Base-by-base conservation (phyloP, 495 filamentous ascomycete species). In the Ramalina intermedia region DNA sequence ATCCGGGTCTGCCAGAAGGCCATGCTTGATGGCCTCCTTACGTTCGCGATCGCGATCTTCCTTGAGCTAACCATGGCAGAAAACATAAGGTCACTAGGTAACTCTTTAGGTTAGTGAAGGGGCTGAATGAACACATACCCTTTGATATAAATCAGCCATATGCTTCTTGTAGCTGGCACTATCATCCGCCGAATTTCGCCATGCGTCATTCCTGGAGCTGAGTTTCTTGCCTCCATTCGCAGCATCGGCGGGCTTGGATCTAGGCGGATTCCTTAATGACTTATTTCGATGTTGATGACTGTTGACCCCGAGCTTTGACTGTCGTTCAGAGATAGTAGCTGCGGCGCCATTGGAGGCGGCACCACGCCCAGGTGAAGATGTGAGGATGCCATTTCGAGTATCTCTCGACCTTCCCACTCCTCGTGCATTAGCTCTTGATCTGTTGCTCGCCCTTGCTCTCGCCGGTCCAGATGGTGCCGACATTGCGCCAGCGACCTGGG, bases 1-100 rank as follows among this genome's bases (percentile, higher is more conserved):
- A 40, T 93, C 81, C 0, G 93, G 93, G 58, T 99, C 88, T 45
- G 91, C 85, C 62, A 96, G 83, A 20, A 85, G 73, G 9, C 82
- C 82, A 46, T 78, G 76, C 49, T 69, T 73, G 46, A 93, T 88
- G 11, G 88, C 78, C 18, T 75, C 68, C 43, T 74, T 71, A 44
- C 85, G 75, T 46, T 84, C 78, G 50, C 70, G 75, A 37, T 75
- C 75, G 38, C 87, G 79, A 43, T 86, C 78, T 49, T 78, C 65
- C 62, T 84, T 86, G 51, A 76, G 67, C 72, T 76, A 52, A 45
- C 13, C 14, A 44, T 24, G 36, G 41, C 38, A 50, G 67, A 46
- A 65, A 63, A 36, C 37, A 27, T 57, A 50, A 43, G 26, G 51
- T 49, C 47, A 57, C 56, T 58, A 58, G 41, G 39, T 18, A 47